Evolutionary conservation across 2,329 filamentous ascomycete genomes (phyloP).

Genomic region (Trichoderma sp.): DNA sequence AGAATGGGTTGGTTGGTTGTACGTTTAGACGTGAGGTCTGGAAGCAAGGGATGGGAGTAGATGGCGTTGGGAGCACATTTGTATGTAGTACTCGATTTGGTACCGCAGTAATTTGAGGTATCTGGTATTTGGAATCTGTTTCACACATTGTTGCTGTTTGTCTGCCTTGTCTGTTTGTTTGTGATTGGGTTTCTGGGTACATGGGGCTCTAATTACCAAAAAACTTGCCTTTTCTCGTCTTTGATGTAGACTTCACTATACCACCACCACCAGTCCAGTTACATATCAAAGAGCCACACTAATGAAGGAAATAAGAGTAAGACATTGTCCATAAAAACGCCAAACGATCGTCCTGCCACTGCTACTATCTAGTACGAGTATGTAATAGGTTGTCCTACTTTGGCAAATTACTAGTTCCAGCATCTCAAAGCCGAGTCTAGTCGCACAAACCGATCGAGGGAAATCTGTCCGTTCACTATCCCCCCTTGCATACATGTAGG

Average conservation of each 20-base stretch:
- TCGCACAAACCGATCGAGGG: background rate
- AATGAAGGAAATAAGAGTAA: background rate
- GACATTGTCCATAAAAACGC: background rate
- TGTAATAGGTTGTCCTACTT: background rate
- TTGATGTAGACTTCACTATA: background rate
- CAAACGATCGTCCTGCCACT: background rate
- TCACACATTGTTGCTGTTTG: background rate
- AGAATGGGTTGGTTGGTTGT: background rate
- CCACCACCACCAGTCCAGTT: background rate
- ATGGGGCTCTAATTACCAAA: background rate
- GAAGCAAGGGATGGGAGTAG: background rate
- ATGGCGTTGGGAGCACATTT: slow-evolving; percentile 9
- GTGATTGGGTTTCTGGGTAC: background rate
- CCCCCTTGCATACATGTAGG: background rate
- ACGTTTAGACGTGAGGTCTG: background rate
- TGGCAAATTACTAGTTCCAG: background rate
- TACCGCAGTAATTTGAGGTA: background rate
- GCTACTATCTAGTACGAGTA: no score
- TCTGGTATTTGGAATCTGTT: background rate
- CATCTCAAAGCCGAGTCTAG: background rate
- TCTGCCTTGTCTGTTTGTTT: background rate
- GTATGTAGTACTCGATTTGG: background rate
- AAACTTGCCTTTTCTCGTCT: background rate
- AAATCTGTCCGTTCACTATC: background rate
- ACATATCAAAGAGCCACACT: background rate